Conservation (phyloP, 257 asterid genomes). For the Rubia yunnanensis region DNA sequence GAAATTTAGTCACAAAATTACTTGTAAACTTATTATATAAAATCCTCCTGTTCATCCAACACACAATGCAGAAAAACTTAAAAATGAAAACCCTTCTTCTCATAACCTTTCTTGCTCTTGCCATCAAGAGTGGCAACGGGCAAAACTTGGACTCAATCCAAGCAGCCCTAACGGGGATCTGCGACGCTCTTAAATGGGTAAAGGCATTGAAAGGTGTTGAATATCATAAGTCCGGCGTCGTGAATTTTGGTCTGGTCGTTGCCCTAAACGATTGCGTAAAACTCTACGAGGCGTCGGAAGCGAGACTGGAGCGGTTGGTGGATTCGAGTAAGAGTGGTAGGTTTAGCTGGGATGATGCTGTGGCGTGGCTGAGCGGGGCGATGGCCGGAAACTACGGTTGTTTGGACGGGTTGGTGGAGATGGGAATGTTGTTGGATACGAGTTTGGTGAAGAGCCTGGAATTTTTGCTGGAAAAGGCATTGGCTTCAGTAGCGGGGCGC, state of each 20-base stretch:
- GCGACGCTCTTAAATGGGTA: conserved; percentile 32
- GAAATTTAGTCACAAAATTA: too few relatives aligned
- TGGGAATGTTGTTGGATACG: conserved; percentile 13
- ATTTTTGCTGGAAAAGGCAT: conserved; percentile 30
- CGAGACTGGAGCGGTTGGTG: conserved; percentile 33
- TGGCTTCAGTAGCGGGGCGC: too few relatives aligned
- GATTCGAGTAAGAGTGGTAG: conserved; percentile 1
- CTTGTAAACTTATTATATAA: too few relatives aligned
- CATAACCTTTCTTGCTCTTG: conserved; percentile 14
- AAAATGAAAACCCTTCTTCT: conserved; percentile 9
- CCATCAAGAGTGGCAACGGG: conserved; percentile 9
- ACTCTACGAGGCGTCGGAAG: conserved; percentile 38
- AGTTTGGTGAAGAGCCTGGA: conserved; percentile 29
- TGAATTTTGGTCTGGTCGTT: too few relatives aligned
- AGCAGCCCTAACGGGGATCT: conserved; percentile 27
- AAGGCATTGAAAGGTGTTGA: conserved; percentile 16
- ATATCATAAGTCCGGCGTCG: conserved; percentile 9
- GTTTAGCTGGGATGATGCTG: conserved; percentile 33
- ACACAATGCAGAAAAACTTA: not conserved
- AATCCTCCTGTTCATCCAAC: not conserved
- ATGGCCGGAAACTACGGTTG: conserved; percentile 51
- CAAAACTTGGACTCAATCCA: conserved; percentile 26
- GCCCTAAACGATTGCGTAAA: conserved; percentile 33
- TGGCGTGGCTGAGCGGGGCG: conserved; percentile 66
- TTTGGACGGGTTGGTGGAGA: conserved; percentile 48